Base-by-base conservation (phyloP, 495 filamentous ascomycete species). In the Annulohypoxylon stygium region DNA sequence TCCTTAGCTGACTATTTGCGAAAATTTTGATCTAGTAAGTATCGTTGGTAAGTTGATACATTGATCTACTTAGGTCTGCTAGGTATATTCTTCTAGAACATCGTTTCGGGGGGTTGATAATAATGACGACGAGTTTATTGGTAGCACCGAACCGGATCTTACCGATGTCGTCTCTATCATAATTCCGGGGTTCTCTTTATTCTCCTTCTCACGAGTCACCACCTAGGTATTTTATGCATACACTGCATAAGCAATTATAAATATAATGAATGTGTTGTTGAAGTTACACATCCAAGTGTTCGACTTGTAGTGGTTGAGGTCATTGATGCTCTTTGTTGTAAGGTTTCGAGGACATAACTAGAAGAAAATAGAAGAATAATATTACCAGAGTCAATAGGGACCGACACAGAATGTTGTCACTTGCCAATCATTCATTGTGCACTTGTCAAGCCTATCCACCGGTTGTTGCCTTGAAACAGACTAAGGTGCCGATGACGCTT, bases 1-100 rank as follows among this genome's bases (percentile, higher is more conserved):
- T 61, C 11, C 45, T 65, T 45, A 25, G 70, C 65, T 69, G 70
- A 73, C 65, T 41, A 51, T 57, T 25, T 63, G 20, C 16, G 55
- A 10, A 10, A 34, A 26, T 57, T 47, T n/a, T 14, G 10, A 54
- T 54, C 12, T 14, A 33, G 11, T 30, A n/a, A 7, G 10, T 25
- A n/a, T 9, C 11, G 30, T 48, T 47, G 16, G 25, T 37, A 20
- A 47, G 55, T 43, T 11, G 55, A 34, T 41, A 36, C 48, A 51
- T 23, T 25, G 48, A 26, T 26, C 4, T 51, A 51, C 48, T 2
- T 26, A 12, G 9, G 48, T 26, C 16, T 23, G 16, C 12, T 6
- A 25, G 20, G 48, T 51, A 51, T 11, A 43, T 18, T 6, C 1
- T 66, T 71, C 45, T 71, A 61, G 61, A 61, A 61, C 33, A 23